Base-by-base conservation (phyloP, 1,284 basidiomycete genomes). In the Cystobasidium sp. region DNA sequence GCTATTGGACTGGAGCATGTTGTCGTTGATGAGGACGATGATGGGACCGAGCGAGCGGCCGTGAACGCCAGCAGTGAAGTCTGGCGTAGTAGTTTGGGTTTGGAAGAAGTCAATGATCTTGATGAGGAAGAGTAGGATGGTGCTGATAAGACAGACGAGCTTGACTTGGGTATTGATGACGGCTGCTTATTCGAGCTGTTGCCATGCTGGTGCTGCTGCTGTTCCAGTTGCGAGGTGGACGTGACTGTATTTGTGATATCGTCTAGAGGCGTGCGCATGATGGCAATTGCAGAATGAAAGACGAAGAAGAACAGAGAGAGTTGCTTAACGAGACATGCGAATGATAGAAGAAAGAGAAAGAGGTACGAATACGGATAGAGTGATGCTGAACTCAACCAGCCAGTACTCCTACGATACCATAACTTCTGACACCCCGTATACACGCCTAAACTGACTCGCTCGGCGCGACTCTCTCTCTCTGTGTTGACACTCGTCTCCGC, bases 171-270 rank as follows among this genome's bases (percentile, higher is more conserved):
- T 1, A 39, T 55, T 22, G 56, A 12, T 65, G 62, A 49, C 47
- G 44, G 9, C 16, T 16, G 12, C 5, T 20, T 37, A 22, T 46
- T 49, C 16, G 62, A 44, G 31, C 31, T 22, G 44, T 9, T 16
- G 39, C 18, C n/a, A n/a, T 65, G 62, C 43, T 47, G 49, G 8
- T 53, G 64, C 16, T 62, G 31, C 47, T 52, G 49, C 37, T 43
- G 37, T 5, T 46, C 61, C 16, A 14, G 6, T 24, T 41, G 61
- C 46, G 61, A 47, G 5, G 16, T 51, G 47, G 61, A 49, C 44
- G 61, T 49, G 47, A 65, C 70, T 12, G 52, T 73, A 37, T 73
- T 65, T 22, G 70, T 73, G 51, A 73, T 73, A 44, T 73, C 70
- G 39, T 65, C 59, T 52, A 73, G 70, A 9, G 55, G 49, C 41